Evolutionary conservation across 176 grass and related monocot genomes (phyloP).

Genomic region (Otatea glauca): DNA sequence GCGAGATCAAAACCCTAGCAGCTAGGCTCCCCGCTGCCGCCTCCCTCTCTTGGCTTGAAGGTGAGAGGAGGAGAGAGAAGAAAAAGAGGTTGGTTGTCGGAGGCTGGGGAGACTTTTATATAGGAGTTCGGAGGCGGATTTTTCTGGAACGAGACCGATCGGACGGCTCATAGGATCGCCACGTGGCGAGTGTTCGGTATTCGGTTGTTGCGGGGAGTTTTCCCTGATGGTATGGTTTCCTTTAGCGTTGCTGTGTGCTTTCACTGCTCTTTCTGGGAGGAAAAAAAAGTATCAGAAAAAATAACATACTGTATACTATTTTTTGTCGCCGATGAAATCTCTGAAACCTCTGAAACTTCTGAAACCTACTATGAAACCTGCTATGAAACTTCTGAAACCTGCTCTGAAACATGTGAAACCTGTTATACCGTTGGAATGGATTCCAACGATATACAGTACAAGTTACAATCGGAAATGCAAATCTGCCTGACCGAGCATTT

Average conservation of each 20-base stretch:
- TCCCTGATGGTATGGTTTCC: neutral
- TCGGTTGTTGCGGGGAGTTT: neutral
- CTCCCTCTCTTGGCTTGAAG: neutral
- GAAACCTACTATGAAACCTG: too few species aligned
- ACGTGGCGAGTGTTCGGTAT: neutral
- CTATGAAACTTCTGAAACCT: too few species aligned
- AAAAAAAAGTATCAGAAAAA: too few species aligned
- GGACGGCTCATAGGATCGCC: neutral
- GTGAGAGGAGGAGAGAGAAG: neutral
- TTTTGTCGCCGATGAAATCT: too few species aligned
- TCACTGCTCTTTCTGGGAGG: neutral
- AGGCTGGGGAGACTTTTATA: slow-evolving; percentile 33
- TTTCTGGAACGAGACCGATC: slow-evolving; percentile 47
- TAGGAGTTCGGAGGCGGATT: slow-evolving; percentile 45
- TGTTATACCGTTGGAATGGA: too few species aligned
- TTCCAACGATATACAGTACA: too few species aligned
- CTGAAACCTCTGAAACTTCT: too few species aligned
- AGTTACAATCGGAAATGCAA: too few species aligned
- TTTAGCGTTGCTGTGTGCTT: neutral
- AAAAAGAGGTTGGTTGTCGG: slow-evolving; percentile 1
- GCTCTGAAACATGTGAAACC: too few species aligned
- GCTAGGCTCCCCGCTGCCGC: slow-evolving; percentile 36
- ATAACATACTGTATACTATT: too few species aligned
- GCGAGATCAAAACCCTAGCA: slow-evolving; percentile 65
- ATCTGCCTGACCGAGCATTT: too few species aligned